Percentiles rank a stretch among this genome's conserved stretches.
These are phyloP conservation scores for Podospora pseudopauciseta DNA, from an alignment of 495 filamentous ascomycete genomes.

Conservation along the genomic window DNA sequence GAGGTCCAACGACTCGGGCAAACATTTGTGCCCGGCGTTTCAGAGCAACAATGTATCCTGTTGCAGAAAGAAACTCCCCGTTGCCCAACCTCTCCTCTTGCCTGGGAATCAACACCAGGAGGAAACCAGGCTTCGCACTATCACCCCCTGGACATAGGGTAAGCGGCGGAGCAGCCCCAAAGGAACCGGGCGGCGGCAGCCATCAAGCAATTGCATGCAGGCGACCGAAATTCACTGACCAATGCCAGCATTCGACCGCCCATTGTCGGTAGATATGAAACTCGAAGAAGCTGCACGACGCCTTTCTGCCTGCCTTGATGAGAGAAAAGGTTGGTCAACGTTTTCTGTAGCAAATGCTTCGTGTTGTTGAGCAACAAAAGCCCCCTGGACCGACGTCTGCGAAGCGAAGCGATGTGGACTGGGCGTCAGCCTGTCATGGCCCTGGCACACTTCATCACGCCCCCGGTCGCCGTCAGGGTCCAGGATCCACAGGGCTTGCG, in stretches of 20 bases:
- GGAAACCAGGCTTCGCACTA: background rate
- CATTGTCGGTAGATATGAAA: background rate
- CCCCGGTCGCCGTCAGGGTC: background rate
- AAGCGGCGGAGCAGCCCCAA: background rate
- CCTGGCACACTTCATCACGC: slow-evolving; percentile 14
- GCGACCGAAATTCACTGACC: background rate
- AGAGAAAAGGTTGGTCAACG: background rate
- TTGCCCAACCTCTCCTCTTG: background rate
- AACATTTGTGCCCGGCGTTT: background rate
- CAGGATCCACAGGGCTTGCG: slow-evolving; percentile 14
- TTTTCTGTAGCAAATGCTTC: background rate
- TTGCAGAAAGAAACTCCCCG: background rate
- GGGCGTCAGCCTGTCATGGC: slow-evolving; percentile 1
- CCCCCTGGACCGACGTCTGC: background rate
- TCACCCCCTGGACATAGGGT: background rate
- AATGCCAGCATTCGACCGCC: background rate
- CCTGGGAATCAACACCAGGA: background rate
- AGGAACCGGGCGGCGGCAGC: background rate
- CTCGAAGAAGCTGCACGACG: background rate
- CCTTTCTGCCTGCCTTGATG: background rate
- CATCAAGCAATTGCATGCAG: background rate
- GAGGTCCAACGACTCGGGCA: background rate
- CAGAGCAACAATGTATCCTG: background rate
- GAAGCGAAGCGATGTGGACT: background rate
- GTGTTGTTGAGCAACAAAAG: background rate